phyloP scores from a whole-genome alignment of 2,329 filamentous ascomycete genomes.

The Scleromitrula shiraiana region DNA sequence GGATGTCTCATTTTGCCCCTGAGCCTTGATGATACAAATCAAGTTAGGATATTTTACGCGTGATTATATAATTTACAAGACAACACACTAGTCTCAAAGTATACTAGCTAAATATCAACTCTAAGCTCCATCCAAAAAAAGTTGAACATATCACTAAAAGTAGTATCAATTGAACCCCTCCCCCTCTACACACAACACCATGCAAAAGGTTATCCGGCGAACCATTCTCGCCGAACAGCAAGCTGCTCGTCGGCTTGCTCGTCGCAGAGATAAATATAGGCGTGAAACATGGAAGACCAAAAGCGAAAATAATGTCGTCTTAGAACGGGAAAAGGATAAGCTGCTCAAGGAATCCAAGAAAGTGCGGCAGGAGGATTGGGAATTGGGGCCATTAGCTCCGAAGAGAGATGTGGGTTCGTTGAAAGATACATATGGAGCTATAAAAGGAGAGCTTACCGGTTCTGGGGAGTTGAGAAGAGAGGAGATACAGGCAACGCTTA shows the following conservation, averaged over 20 bases:
- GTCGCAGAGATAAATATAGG: conserved; percentile 6
- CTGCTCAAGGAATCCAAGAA: conserved; percentile 41
- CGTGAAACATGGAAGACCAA: conserved; percentile 20
- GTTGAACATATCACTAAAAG: conserved; percentile 3
- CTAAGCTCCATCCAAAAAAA: conserved; percentile 12
- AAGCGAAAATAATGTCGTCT: conserved; percentile 10
- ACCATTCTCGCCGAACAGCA: conserved; percentile 60
- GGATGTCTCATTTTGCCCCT: too few species aligned
- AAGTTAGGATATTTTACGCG: not conserved
- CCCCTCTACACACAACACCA: conserved; percentile 30
- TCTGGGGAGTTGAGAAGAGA: conserved; percentile 13
- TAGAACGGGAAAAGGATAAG: not conserved
- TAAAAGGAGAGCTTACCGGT: too few species aligned
- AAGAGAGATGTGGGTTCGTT: conserved; percentile 59
- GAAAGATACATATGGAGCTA: conserved; percentile 51
- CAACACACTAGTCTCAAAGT: not conserved
- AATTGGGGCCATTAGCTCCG: conserved; percentile 69
- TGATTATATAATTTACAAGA: not conserved
- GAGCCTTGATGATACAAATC: too few species aligned
- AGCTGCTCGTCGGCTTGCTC: conserved; percentile 39
- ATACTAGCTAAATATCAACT: conserved; percentile 1
- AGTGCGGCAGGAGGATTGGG: conserved; percentile 66
- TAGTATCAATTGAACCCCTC: conserved; percentile 5
- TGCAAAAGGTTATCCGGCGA: conserved; percentile 65
- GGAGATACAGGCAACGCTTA: conserved; percentile 27